Base-by-base conservation (phyloP, 768 basidiomycete genomes). In the Auricularia cornea region DNA sequence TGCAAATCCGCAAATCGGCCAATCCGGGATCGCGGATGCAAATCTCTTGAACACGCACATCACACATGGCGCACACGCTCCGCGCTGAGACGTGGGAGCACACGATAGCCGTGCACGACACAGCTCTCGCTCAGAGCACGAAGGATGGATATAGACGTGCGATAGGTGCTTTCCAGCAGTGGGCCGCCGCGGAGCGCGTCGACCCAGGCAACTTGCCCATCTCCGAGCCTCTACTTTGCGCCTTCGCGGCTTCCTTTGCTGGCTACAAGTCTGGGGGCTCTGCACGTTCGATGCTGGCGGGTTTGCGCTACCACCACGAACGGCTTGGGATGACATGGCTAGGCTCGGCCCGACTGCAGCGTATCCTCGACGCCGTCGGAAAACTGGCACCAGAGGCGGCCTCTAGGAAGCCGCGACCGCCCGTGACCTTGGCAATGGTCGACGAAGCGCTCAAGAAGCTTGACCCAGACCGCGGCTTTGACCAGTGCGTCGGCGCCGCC, bases 401-500 rank as follows among this genome's bases (percentile, higher is more conserved):
- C 3, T 16, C 3, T 48, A 4, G 44, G 3, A 16, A 48, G 3
- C 44, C 14, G 1, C 67, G 74, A 0, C 77, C 76, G 1, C 78
- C 75, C 2, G 67, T 78, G 23, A 75, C 77, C 0, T 30, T 77
- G 0, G 44, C 60, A 0, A 76, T 78, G 75, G 67, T 79, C 0
- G 44, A 48, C 44, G 63, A 40, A 1, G 65, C 68, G 0, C 64
- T 79, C 1, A 59, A 66, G 6, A 12, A 59, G 0, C 71, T 79
- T 0, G 44, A 70, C 31, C 59, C 77, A 0, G 10, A 60, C 0
- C 60, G 72, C 12, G 68, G 77, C 0, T 80, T 79, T 60, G 77
- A 80, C 60, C 76, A 77, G 0, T 77, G 75, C 33, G 59, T 79
- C 0, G 79, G 76, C 77, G 77, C 78, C 6, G 44, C 44, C 6